Evolutionary conservation across 345 rosid species (phyloP).

Genomic region (Diplotaxis tenuifolia): DNA sequence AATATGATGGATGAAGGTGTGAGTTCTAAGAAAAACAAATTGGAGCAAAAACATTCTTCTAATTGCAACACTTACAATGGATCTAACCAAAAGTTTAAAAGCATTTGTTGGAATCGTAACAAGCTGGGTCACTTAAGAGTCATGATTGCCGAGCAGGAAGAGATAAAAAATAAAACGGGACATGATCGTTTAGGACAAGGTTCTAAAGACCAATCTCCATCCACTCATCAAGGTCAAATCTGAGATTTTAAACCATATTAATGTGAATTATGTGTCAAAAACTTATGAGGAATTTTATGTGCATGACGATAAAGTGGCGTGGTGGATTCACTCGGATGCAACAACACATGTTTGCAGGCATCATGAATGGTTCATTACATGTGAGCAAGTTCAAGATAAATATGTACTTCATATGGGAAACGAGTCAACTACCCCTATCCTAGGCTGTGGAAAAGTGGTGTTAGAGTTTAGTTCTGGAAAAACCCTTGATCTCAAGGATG

Average conservation of each 20-base stretch:
- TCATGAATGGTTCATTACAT: not conserved
- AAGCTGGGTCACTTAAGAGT: not conserved
- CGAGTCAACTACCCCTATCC: too few species aligned
- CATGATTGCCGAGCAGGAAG: not conserved
- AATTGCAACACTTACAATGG: not conserved
- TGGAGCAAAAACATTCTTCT: not conserved
- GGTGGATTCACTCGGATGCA: slow-evolving; percentile 1
- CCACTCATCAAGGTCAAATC: not conserved
- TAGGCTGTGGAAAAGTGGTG: not conserved
- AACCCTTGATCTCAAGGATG: not conserved
- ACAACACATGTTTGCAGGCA: not conserved
- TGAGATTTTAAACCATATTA: not conserved
- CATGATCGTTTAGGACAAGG: not conserved
- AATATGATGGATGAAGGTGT: not conserved
- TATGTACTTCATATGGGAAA: not conserved
- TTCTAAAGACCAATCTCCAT: not conserved
- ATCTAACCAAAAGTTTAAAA: not conserved
- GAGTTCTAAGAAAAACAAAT: too few species aligned
- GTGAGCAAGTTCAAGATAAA: not conserved
- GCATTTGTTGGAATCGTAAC: not conserved
- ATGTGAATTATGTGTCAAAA: not conserved
- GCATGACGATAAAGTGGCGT: not conserved
- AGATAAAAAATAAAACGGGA: not conserved
- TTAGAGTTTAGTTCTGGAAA: not conserved
- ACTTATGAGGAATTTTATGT: not conserved